Base-by-base conservation (phyloP, 169 alveolate species). In the Plasmodium inui region DNA sequence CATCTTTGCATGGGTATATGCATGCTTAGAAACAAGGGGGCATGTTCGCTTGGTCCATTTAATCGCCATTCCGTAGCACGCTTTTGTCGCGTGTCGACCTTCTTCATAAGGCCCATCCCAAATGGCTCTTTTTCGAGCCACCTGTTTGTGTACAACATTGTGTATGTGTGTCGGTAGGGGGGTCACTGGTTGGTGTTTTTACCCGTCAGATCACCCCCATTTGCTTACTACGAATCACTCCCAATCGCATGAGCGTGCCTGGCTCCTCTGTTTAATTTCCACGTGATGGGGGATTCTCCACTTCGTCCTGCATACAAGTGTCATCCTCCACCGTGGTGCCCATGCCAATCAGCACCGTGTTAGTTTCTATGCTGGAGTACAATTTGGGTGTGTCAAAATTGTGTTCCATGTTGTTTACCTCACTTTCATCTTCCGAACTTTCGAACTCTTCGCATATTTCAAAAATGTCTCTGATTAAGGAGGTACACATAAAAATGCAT, bases 361-460 rank as follows among this genome's bases (percentile, higher is more conserved):
- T 90, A n/a, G 53, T 81, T 70, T 90, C 95, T 37, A 71, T 41
- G 34, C 79, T 90, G 41, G 26, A 28, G 30, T 71, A 22, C 53
- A 14, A 46, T 57, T 67, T 61, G 44, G 74, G 70, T 17, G 34
- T 26, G 61, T 50, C 53, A 0, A 72, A 7, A 17, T 44, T 90
- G 71, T 81, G 84, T 28, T 10, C 22, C 41, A 37, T 22, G 22
- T 37, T 82, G 5, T 81, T 67, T 61, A 67, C 39, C 17, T 70
- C 92, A 10, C 6, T 0, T 46, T 90, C 95, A 46, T 90, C 92
- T 17, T 55, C 95, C n/a, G 91, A 81, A 50, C 91, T 70, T 90
- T 90, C 95, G 79, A 90, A 82, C 28, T 90, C 92, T 67, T 90
- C 32, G 57, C 84, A 81, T 90, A 90, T 80, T 22, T 90, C 84